Evolutionary conservation across 2,329 filamentous ascomycete genomes (phyloP).

Genomic region (Aschersonia sp.): DNA sequence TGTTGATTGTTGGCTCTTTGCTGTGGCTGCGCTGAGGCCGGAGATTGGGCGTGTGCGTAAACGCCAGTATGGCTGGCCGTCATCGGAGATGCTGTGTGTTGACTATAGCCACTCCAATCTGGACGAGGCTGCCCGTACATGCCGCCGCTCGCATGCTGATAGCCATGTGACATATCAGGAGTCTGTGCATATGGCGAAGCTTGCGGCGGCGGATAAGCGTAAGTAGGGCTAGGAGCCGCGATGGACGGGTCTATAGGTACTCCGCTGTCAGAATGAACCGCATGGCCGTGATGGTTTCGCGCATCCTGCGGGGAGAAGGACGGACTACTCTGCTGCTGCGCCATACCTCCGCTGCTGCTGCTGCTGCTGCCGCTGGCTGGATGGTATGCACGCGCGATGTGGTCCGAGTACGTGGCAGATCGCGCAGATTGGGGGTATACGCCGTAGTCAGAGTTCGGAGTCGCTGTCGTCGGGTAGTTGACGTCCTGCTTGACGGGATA

Average conservation of each 20-base stretch:
- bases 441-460: constrained; percentile 80
- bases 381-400: constrained; percentile 75
- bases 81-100: constrained; percentile 33
- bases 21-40: constrained; percentile 38
- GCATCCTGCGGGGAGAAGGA: constrained; percentile 78
- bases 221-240: constrained; percentile 82
- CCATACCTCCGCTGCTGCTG: constrained; percentile 67
- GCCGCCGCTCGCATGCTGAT: constrained; percentile 45
- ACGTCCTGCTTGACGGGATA: constrained; percentile 75
- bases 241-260: constrained; percentile 99
- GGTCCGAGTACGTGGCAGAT: constrained; percentile 75
- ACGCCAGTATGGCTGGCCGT: constrained; percentile 34
- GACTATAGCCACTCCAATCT: constrained; percentile 59
- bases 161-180: constrained; percentile 75
- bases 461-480: constrained; percentile 64
- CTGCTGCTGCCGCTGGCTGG: constrained; percentile 43
- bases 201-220: constrained; percentile 50
- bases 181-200: constrained; percentile 80
- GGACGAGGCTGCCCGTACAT: constrained; percentile 59
- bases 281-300: constrained; percentile 59
- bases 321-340: constrained; percentile 95
- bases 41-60: constrained; percentile 38
- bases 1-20: constrained; percentile 35
- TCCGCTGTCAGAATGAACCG: constrained; percentile 88
- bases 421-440: constrained; percentile 62